Base-by-base conservation (phyloP, 139 green algal genomes). In the Coccomyxa sp. region DNA sequence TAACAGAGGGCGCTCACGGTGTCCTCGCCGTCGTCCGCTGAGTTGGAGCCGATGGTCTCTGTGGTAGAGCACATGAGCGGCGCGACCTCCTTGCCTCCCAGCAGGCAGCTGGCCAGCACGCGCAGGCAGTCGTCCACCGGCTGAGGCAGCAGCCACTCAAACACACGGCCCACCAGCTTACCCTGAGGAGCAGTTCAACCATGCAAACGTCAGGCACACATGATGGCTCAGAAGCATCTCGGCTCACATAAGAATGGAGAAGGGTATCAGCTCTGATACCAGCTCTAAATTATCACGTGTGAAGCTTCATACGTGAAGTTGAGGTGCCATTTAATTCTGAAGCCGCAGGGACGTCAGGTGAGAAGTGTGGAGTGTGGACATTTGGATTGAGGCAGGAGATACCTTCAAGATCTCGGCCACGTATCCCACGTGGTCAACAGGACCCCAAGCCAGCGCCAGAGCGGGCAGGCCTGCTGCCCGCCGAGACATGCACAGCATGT, bases 91-190 rank as follows among this genome's bases (percentile, higher is more conserved):
- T 78, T 78, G 11, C 74, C 74, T 16, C 74, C 74, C n/a, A 32
- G 28, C 74, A 78, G 74, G 74, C 27, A 78, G 74, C 74, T 32
- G 74, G 30, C 31, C 31, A 80, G 76, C 76, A 80, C 23, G 1
- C 38, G 16, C 32, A 80, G 76, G 76, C 76, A 80, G 30, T 80
- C 76, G 30, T 80, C 76, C 30, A 80, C 31, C 31, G 76, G 76
- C 76, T 80, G 76, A 1, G 30, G 32, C 76, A 60, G 14, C 32
- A 25, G 27, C 32, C 27, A 28, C 76, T 80, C 30, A 17, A 60
- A 59, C 76, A 80, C 32, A 3, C 76, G 76, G 15, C 31, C 31
- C 17, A 80, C 18, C 31, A 80, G 27, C 76, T 80, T 78, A 38
- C 74, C 74, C 74, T 78, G 74, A 10, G 38, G 38, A 51, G 38